phyloP scores from a whole-genome alignment of 495 filamentous ascomycete species.

The Tuber melanosporum region DNA sequence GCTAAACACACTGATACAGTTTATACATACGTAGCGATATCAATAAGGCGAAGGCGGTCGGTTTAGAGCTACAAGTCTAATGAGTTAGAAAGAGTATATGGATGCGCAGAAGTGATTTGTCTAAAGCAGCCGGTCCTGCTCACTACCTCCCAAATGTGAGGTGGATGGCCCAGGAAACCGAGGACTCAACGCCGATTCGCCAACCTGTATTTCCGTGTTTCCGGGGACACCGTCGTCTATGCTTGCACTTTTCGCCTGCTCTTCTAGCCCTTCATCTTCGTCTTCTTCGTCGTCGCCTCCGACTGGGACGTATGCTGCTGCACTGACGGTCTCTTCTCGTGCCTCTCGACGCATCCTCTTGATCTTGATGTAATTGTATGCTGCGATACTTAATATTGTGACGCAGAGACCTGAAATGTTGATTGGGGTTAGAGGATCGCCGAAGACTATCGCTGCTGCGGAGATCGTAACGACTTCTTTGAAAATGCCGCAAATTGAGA shows the following conservation, averaged over 20 bases:
- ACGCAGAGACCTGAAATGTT: slow-evolving; percentile 83
- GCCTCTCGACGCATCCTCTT: slow-evolving; percentile 76
- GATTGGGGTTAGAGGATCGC: slow-evolving; percentile 80
- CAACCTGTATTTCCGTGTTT: slow-evolving; percentile 2
- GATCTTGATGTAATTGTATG: slow-evolving; percentile 95
- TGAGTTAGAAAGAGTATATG: not conserved
- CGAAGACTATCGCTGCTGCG: slow-evolving; percentile 79
- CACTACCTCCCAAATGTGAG: not conserved
- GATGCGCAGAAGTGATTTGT: not conserved
- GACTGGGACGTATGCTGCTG: slow-evolving; percentile 26
- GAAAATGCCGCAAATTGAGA: slow-evolving; percentile 96
- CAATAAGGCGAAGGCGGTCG: not conserved
- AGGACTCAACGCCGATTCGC: slow-evolving; percentile 1
- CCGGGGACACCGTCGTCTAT: not conserved
- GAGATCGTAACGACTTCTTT: slow-evolving; percentile 97
- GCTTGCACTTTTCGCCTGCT: not conserved
- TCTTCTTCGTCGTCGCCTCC: slow-evolving; percentile 23
- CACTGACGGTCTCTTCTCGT: slow-evolving; percentile 30
- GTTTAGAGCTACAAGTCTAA: not conserved
- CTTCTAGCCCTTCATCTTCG: slow-evolving; percentile 18
- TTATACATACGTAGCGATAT: slow-evolving; percentile 4
- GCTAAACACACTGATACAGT: not conserved
- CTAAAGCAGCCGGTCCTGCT: not conserved
- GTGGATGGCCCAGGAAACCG: not conserved
- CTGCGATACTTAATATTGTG: slow-evolving; percentile 75